phyloP scores from a whole-genome alignment of 78 protist genomes.

The Tieghemostelium lacteum region DNA sequence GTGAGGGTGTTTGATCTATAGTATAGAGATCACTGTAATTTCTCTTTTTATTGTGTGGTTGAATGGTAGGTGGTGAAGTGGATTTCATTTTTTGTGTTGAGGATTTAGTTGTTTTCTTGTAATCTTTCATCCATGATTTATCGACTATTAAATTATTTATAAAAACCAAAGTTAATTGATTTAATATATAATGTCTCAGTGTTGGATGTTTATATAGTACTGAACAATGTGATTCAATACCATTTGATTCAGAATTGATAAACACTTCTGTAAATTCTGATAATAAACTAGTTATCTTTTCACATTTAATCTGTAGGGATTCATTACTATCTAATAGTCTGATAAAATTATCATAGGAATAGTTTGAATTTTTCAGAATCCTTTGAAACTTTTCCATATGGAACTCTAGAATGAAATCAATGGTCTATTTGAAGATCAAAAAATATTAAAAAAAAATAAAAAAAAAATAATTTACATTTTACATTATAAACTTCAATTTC shows the following conservation, averaged over 20 bases:
- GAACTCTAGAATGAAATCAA: too few species aligned
- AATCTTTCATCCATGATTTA: not conserved
- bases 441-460: too few species aligned
- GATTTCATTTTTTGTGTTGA: too few species aligned
- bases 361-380: too few species aligned
- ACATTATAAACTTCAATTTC: too few species aligned
- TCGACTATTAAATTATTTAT: not conserved
- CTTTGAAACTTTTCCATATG: too few species aligned
- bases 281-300: not conserved
- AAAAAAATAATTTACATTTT: too few species aligned
- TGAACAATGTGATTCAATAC: constrained; percentile 10
- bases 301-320: too few species aligned
- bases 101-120: not conserved
- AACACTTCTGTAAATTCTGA: constrained; percentile 10
- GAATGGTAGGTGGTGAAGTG: not conserved
- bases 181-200: not conserved
- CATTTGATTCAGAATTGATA: not conserved
- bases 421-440: too few species aligned
- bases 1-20: not conserved
- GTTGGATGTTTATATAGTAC: not conserved
- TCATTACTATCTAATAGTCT: too few species aligned
- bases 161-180: constrained; percentile 18
- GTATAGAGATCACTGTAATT: not conserved
- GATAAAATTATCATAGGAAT: too few species aligned
- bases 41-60: not conserved